Base-by-base conservation (phyloP, 345 rosid species). In the Camelina hispida region DNA sequence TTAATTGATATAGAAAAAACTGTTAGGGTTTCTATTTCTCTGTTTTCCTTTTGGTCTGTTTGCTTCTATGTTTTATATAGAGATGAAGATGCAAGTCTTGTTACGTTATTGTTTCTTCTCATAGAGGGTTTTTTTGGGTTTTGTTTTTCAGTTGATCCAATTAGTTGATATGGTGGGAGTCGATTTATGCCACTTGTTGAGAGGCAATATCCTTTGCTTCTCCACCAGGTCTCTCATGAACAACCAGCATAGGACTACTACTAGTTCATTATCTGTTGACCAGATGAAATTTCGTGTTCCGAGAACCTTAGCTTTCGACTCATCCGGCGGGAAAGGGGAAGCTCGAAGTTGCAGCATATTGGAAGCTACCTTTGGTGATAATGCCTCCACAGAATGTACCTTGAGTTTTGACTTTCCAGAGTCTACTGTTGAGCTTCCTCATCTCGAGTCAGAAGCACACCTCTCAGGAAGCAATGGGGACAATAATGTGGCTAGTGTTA, bases 401-500 rank as follows among this genome's bases (percentile, higher is more conserved):
- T 66, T 68, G 78, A 80, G 38, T 73, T 79, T 72, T 14, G 43
- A 38, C 20, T 9, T 57, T 63, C 69, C 68, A 8, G 80, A 66
- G 47, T 79, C 63, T 16, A 74, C 78, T 56, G 68, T 62, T 64
- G 77, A 65, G 58, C 51, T 47, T 61, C 68, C 82, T 38, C 60
- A 52, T 43, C 53, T 71, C 2, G 32, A 63, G 35, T 70, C 84
- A 14, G 73, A 74, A 51, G 55, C 75, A 40, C 62, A 28, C 32
- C 14, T 74, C 66, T 79, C 78, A 64, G 62, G 62, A 46, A 72
- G 63, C 59, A 43, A 11, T 53, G 84, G 72, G 60, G 62, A 74
- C 69, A 52, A 46, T 14, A 56, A 75, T 52, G 44, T 62, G 66
- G 74, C 77, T 65, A 71, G 79, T 72, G 69, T 88, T 68, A 81